A percentile compares a stretch with the other conserved stretches of the same genome.
Evolutionary conservation across 805 yeast genomes (phyloP).

Genomic region (Suhomyces emberorum): DNA sequence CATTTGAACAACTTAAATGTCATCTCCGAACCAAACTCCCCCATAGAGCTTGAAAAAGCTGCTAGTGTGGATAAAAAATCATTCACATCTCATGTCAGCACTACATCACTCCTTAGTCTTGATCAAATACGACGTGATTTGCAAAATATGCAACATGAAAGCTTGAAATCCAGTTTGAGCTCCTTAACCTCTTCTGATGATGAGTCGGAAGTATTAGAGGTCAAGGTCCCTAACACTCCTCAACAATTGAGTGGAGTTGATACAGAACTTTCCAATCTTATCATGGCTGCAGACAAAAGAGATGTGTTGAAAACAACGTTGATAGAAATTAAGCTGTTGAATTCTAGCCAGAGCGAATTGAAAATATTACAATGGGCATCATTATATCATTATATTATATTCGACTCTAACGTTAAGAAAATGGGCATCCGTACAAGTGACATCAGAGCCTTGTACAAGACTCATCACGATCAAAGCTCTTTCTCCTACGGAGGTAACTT

Average conservation of each 20-base stretch:
- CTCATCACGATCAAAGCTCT: neutral
- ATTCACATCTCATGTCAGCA: constrained; percentile 12
- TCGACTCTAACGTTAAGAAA: constrained; percentile 4
- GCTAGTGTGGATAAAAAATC: constrained; percentile 8
- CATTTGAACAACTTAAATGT: constrained; percentile 30
- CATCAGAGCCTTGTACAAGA: constrained; percentile 9
- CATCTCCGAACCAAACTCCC: constrained; percentile 2
- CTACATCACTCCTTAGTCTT: constrained; percentile 11
- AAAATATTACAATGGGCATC: constrained; percentile 33
- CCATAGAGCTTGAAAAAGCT: neutral
- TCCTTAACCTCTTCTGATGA: constrained; percentile 22
- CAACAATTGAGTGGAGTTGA: neutral
- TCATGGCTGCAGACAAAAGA: constrained; percentile 2
- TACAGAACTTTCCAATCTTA: constrained; percentile 1
- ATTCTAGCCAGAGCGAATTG: constrained; percentile 28
- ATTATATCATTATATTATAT: constrained; percentile 31
- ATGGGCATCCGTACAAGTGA: constrained; percentile 3
- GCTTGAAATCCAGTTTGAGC: constrained; percentile 6
- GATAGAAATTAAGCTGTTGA: constrained; percentile 1
- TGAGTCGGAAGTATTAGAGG: constrained; percentile 10
- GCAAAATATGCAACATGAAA: neutral
- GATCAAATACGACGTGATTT: constrained; percentile 9
- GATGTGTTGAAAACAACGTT: constrained; percentile 3
- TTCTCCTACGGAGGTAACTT: neutral
- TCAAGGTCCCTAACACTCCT: neutral